These are phyloP conservation scores for Sherardia arvensis DNA, from an alignment of 257 asterid genomes.

Conservation along the genomic window DNA sequence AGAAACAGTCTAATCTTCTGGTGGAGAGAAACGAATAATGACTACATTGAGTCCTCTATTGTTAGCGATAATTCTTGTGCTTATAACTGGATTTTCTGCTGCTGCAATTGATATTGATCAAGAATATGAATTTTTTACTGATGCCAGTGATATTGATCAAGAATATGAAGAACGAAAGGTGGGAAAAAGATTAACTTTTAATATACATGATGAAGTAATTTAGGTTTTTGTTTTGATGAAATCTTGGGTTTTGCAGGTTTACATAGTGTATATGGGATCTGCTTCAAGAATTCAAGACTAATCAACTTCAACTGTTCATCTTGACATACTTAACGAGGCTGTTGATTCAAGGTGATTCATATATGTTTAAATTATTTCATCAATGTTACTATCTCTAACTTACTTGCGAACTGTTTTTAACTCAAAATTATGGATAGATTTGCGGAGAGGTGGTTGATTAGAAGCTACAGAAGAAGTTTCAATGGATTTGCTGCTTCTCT, in stretches of 20 bases:
- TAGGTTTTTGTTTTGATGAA: neutral
- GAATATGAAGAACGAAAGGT: conserved; percentile 14
- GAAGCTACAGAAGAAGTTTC: conserved; percentile 41
- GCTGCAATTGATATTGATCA: neutral
- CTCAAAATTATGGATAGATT: conserved; percentile 10
- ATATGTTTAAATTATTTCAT: too few species aligned
- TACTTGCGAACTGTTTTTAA: too few species aligned
- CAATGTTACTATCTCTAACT: too few species aligned
- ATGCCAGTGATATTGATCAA: too few species aligned
- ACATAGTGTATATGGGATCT: conserved; percentile 12
- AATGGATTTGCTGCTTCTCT: conserved; percentile 43
- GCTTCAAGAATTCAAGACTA: neutral
- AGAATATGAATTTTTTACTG: too few species aligned
- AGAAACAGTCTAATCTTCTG: too few species aligned
- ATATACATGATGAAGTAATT: too few species aligned
- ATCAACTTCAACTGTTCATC: conserved; percentile 5
- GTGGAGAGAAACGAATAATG: too few species aligned
- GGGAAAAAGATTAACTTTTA: too few species aligned
- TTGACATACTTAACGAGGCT: neutral
- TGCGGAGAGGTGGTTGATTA: conserved; percentile 14
- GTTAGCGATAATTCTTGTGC: too few species aligned
- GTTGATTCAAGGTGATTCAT: conserved; percentile 9
- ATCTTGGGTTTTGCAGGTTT: neutral
- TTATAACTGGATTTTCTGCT: neutral
- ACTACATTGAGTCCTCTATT: too few species aligned